Evolutionary conservation across 257 asterid genomes (phyloP).

Genomic region (Nicotiana paniculata): DNA sequence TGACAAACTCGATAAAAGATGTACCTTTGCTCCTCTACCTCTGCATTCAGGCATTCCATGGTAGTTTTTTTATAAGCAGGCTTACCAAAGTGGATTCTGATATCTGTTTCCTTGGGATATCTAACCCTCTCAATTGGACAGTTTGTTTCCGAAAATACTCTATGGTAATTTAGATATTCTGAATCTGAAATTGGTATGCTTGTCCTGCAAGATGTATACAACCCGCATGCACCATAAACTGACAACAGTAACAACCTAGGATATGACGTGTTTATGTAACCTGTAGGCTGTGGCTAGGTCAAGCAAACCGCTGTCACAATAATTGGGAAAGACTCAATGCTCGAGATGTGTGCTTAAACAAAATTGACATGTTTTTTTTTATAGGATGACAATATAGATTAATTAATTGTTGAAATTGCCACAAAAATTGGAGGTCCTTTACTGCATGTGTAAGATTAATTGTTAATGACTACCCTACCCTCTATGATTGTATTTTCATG

Average conservation of each 20-base stretch:
- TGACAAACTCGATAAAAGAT: not conserved
- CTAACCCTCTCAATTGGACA: not conserved
- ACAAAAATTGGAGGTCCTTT: not conserved
- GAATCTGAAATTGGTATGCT: not conserved
- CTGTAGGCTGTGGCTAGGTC: not conserved
- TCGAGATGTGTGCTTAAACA: not conserved
- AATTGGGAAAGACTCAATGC: not conserved
- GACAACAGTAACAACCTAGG: not conserved
- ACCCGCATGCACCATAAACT: not conserved
- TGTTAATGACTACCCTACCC: not conserved
- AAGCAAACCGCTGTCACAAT: not conserved
- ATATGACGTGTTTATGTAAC: not conserved
- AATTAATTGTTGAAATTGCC: not conserved
- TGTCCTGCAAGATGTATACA: not conserved
- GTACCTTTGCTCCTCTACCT: not conserved
- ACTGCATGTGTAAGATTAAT: not conserved
- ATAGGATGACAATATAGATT: not conserved
- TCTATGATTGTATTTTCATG: not conserved
- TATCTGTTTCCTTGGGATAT: not conserved
- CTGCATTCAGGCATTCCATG: not conserved
- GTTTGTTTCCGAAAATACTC: conserved; percentile 1
- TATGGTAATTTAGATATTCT: not conserved
- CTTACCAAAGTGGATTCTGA: not conserved
- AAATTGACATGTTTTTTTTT: not conserved
- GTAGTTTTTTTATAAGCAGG: not conserved